phyloP scores from a whole-genome alignment of 2,329 filamentous ascomycete species.

The Talaromyces sp. region DNA sequence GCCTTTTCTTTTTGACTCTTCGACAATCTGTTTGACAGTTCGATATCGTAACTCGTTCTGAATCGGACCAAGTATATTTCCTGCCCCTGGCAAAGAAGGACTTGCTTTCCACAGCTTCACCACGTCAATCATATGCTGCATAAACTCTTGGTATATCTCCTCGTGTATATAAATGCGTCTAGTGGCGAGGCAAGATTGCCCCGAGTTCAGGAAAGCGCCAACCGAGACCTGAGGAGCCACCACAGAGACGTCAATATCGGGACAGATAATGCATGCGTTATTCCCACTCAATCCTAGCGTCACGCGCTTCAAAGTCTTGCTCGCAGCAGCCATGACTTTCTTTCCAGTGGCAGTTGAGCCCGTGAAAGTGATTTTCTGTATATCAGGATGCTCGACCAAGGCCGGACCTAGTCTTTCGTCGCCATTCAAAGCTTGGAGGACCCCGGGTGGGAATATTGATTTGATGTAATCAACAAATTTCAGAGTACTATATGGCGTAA shows the following conservation, averaged over 20 bases:
- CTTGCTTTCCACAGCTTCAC: slow-evolving; percentile 23
- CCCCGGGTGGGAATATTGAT: slow-evolving; percentile 53
- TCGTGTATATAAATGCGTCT: slow-evolving; percentile 59
- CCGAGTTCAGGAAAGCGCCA: slow-evolving; percentile 52
- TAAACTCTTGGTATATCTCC: slow-evolving; percentile 51
- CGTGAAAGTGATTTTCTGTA: slow-evolving; percentile 59
- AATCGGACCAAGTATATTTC: slow-evolving; percentile 56
- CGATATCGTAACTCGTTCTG: slow-evolving; percentile 62
- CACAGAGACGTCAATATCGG: slow-evolving; percentile 49
- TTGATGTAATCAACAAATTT: slow-evolving; percentile 53
- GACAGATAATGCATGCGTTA: slow-evolving; percentile 53
- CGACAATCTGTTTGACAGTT: slow-evolving; percentile 52
- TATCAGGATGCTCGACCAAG: slow-evolving; percentile 54
- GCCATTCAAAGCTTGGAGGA: slow-evolving; percentile 55
- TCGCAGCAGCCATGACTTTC: slow-evolving; percentile 49
- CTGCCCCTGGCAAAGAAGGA: slow-evolving; percentile 33
- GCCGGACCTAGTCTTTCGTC: slow-evolving; percentile 53
- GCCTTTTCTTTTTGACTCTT: slow-evolving; percentile 53
- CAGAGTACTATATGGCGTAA: slow-evolving; percentile 53
- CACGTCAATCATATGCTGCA: slow-evolving; percentile 45
- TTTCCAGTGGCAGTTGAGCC: slow-evolving; percentile 54
- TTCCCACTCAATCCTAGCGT: slow-evolving; percentile 57
- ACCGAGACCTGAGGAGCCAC: slow-evolving; percentile 37
- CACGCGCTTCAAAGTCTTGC: slow-evolving; percentile 53
- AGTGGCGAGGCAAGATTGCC: slow-evolving; percentile 54